phyloP scores from a whole-genome alignment of 371 early-diverging fungal species.

The Mucor plumbeus region DNA sequence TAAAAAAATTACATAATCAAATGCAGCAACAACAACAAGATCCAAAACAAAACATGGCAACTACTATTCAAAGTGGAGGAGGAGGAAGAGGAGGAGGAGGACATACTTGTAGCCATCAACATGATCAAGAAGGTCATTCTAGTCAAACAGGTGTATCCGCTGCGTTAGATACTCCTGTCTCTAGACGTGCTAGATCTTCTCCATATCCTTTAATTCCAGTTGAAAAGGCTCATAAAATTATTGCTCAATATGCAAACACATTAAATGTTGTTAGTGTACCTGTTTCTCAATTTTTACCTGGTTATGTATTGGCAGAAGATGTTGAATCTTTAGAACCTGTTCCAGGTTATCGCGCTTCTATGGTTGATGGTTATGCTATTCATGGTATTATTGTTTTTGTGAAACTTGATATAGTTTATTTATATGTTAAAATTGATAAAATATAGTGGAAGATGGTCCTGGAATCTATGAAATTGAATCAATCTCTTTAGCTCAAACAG shows the following conservation, averaged over 20 bases:
- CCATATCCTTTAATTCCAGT: constrained; percentile 83
- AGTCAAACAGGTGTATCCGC: constrained; percentile 35
- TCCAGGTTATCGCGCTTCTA: constrained; percentile 86
- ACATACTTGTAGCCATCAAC: constrained; percentile 30
- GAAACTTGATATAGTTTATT: too few relatives aligned
- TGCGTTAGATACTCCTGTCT: constrained; percentile 59
- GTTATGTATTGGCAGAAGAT: constrained; percentile 79
- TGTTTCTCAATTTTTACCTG: constrained; percentile 51
- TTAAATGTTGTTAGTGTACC: constrained; percentile 43
- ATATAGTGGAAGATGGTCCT: constrained; percentile 77
- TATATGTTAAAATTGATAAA: neutral
- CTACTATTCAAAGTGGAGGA: neutral
- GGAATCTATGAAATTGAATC: constrained; percentile 76
- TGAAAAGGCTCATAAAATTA: constrained; percentile 66
- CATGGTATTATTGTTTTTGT: constrained; percentile 56
- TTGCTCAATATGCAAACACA: constrained; percentile 47
- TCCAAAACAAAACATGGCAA: neutral
- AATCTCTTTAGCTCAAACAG: constrained; percentile 62
- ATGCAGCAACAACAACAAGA: constrained; percentile 19
- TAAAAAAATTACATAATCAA: constrained; percentile 20
- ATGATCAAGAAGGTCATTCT: constrained; percentile 18
- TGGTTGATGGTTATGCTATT: constrained; percentile 95
- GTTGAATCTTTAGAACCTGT: constrained; percentile 76
- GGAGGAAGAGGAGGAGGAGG: neutral
- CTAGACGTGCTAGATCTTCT: constrained; percentile 73